Evolutionary conservation across 202 grass and related monocot genomes (phyloP).

Genomic region (Bolboschoenoplectus hybrid): DNA sequence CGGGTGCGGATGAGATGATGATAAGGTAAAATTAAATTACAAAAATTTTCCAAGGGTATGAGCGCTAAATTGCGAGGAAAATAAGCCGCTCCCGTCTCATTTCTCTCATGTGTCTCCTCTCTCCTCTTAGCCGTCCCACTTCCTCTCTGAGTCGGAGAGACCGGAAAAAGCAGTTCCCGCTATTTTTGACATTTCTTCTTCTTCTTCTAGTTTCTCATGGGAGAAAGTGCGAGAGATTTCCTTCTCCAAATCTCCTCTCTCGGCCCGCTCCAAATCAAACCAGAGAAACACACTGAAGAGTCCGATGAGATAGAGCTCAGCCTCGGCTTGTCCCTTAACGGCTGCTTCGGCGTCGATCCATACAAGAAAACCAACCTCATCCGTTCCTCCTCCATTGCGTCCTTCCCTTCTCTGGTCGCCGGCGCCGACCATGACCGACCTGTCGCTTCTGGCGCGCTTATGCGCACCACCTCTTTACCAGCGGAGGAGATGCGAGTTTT

Average conservation of each 20-base stretch:
- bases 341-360: conserved; percentile 51
- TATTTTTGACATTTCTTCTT: not conserved
- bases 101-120: not conserved
- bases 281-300: conserved; percentile 1
- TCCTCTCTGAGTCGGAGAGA: not conserved
- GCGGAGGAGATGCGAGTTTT: conserved; percentile 39
- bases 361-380: conserved; percentile 39
- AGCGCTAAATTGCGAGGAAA: conserved; percentile 30
- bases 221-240: conserved; percentile 17
- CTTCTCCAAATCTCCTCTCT: conserved; percentile 26
- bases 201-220: conserved; percentile 16
- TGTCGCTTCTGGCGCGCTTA: conserved; percentile 38
- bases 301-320: conserved; percentile 63
- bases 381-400: conserved; percentile 59
- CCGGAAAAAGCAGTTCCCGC: not conserved
- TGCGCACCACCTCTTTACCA: conserved; percentile 64
- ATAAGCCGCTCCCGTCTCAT: not conserved
- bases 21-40: not conserved
- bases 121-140: not conserved
- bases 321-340: conserved; percentile 69
- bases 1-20: no score
- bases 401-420: conserved; percentile 29
- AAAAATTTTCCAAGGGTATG: not conserved
- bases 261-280: conserved; percentile 20
- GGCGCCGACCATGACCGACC: conserved; percentile 25